Conservation (phyloP, 2,329 filamentous ascomycete genomes). For the Elsinoe fawcettii region DNA sequence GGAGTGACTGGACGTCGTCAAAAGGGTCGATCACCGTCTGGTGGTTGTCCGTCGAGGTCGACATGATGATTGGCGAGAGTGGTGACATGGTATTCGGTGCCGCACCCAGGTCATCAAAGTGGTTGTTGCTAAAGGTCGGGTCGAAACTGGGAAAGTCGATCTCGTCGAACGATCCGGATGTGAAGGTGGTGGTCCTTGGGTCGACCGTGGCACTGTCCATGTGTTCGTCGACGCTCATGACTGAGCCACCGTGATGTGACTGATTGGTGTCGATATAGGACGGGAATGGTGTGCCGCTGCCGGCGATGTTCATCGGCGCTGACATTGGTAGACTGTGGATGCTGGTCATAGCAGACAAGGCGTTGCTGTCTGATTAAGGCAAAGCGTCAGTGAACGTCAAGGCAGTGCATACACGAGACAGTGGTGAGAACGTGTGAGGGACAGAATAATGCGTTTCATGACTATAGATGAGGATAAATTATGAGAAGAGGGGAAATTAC, state of each 20-base stretch:
- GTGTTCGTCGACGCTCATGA: slow-evolving; percentile 11
- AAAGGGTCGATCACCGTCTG: not conserved
- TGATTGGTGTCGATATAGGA: slow-evolving; percentile 2
- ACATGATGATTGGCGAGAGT: slow-evolving; percentile 8
- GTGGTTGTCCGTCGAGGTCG: not conserved
- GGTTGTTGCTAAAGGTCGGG: not conserved
- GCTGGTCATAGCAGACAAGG: slow-evolving; percentile 7
- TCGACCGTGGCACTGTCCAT: slow-evolving; percentile 10
- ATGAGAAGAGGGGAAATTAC: not conserved
- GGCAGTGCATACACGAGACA: not conserved
- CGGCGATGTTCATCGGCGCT: slow-evolving; percentile 3
- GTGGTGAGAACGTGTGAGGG: not conserved
- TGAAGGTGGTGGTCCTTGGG: not conserved
- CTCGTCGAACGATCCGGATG: not conserved
- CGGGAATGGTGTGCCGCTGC: not conserved
- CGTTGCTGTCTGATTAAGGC: not conserved
- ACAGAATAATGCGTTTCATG: not conserved
- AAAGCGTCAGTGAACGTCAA: not conserved
- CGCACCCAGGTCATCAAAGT: not conserved
- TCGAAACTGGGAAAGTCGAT: slow-evolving; percentile 6
- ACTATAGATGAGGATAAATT: not conserved
- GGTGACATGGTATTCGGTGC: slow-evolving; percentile 4
- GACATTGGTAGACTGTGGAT: slow-evolving; percentile 9
- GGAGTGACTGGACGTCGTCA: not conserved
- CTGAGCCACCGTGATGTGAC: slow-evolving; percentile 3